Conservation (phyloP, 1,284 basidiomycete genomes). For the Malassezia globosa region DNA sequence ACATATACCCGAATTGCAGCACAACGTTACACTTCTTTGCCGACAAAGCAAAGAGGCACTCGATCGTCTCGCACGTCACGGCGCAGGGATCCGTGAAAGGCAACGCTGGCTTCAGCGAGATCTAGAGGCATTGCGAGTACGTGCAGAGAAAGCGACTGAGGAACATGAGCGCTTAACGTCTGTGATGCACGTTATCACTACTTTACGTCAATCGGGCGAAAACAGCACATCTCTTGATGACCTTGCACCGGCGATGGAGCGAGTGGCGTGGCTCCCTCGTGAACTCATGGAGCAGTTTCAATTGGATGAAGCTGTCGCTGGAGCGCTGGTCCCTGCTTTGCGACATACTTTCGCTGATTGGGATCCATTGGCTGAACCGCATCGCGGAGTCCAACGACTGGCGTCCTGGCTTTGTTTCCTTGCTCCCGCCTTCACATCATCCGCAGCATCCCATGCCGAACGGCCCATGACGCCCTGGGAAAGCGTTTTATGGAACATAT, state of each 20-base stretch:
- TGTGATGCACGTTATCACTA: conserved; percentile 20
- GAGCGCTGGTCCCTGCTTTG: conserved; percentile 12
- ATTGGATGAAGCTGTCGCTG: conserved; percentile 16
- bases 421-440: background rate
- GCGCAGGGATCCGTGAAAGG: conserved; percentile 65
- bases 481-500: conserved; percentile 80
- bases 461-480: conserved; percentile 83
- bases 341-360: background rate
- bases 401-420: conserved; percentile 47
- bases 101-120: conserved; percentile 58
- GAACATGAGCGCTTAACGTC: conserved; percentile 27
- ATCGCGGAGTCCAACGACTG: conserved; percentile 15
- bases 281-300: background rate
- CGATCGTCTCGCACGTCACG: conserved; percentile 77
- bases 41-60: conserved; percentile 71
- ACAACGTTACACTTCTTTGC: conserved; percentile 78
- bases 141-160: conserved; percentile 57
- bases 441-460: conserved; percentile 21
- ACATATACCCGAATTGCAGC: conserved; percentile 68
- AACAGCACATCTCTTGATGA: background rate
- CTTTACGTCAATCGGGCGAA: conserved; percentile 10
- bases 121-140: conserved; percentile 55
- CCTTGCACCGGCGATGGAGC: background rate
- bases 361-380: conserved; percentile 14
- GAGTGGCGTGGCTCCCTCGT: background rate